These are phyloP conservation scores for Aspergillus candidus DNA, from an alignment of 2,329 filamentous ascomycete species.

Conservation along the genomic window DNA sequence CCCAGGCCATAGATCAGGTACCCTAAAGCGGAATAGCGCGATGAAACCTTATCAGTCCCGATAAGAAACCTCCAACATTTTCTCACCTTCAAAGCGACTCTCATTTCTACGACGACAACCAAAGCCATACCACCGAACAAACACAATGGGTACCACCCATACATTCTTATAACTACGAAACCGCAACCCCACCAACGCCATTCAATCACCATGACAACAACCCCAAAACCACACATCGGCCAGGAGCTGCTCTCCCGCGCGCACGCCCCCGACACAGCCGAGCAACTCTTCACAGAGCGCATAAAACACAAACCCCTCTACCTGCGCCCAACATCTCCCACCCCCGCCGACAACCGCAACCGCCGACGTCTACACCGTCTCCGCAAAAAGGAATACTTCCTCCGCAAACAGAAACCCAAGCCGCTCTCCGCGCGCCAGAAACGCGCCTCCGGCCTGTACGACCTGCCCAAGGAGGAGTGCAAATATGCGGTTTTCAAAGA, in stretches of 20 bases:
- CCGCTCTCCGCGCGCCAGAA: constrained; percentile 78
- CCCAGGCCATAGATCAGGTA: too few species aligned
- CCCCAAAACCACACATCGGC: constrained; percentile 42
- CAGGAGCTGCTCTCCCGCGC: constrained; percentile 67
- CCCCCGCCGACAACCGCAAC: constrained; percentile 45
- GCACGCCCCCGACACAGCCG: constrained; percentile 66
- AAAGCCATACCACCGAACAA: too few species aligned
- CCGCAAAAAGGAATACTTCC: constrained; percentile 43
- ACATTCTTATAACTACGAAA: neutral
- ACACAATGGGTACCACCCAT: too few species aligned
- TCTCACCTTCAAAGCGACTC: too few species aligned
- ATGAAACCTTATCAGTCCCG: too few species aligned
- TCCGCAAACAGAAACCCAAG: constrained; percentile 49
- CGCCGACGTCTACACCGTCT: constrained; percentile 48
- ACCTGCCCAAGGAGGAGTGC: constrained; percentile 61
- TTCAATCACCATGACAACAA: constrained; percentile 13
- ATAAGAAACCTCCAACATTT: too few species aligned
- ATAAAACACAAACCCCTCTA: constrained; percentile 75
- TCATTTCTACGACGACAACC: too few species aligned
- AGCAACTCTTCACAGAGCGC: constrained; percentile 71
- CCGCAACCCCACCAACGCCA: neutral
- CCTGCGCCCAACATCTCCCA: constrained; percentile 70
- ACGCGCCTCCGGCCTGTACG: constrained; percentile 64
- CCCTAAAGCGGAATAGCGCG: too few species aligned
- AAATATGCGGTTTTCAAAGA: constrained; percentile 73